Percentiles rank a stretch among this genome's conserved stretches.
Evolutionary conservation across 2,329 filamentous ascomycete genomes (phyloP).

Genomic region (Tolypocladium inflatum): DNA sequence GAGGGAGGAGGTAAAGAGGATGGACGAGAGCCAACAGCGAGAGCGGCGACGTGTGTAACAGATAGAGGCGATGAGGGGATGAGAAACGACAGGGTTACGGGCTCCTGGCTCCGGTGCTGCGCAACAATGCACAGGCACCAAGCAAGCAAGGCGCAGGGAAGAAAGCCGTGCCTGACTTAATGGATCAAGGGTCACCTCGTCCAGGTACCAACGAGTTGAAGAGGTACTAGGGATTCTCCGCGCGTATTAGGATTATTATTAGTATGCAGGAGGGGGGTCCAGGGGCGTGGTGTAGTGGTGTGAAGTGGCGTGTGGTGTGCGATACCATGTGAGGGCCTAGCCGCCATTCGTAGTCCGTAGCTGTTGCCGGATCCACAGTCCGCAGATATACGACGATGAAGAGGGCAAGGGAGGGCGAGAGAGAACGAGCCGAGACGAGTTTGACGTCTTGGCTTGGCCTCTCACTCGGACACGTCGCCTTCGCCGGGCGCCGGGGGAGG

Average conservation of each 20-base stretch:
- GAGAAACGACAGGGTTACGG: background rate
- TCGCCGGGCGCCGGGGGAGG: background rate
- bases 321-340: too few relatives aligned
- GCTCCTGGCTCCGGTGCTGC: background rate
- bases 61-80: background rate
- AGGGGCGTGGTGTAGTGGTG: background rate
- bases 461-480: background rate
- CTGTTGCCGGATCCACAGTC: too few relatives aligned
- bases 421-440: background rate
- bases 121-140: background rate
- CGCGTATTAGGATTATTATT: conserved; percentile 6
- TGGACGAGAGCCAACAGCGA: background rate
- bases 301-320: too few relatives aligned
- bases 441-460: background rate
- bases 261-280: conserved; percentile 1
- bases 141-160: background rate
- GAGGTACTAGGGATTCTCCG: conserved; percentile 2
- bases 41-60: conserved; percentile 1
- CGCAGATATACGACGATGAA: background rate
- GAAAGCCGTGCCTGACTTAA: conserved; percentile 2
- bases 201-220: background rate
- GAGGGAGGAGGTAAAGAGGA: conserved; percentile 3
- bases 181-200: background rate
- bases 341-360: too few relatives aligned
- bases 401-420: background rate